Percentiles rank a stretch among this genome's conserved stretches.
Conservation (phyloP, 305 asterid genomes). For the Coffea humblotiana region DNA sequence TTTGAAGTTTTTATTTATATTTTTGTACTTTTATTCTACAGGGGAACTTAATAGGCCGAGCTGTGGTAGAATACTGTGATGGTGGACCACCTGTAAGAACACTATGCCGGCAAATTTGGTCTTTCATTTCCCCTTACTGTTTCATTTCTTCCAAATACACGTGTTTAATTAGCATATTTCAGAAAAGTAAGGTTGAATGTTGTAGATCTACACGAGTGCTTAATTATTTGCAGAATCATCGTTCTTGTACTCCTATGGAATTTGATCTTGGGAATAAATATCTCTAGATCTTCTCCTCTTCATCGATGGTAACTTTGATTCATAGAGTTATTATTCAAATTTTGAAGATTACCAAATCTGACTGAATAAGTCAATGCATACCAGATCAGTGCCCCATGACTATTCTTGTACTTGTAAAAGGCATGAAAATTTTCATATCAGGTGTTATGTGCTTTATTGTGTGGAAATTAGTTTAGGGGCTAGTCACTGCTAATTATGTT, state of each 20-base stretch:
- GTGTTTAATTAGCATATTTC: not conserved
- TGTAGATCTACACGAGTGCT: not conserved
- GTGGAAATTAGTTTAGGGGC: not conserved
- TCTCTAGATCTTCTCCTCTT: not conserved
- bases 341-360: not conserved
- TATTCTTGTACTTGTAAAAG: not conserved
- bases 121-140: not conserved
- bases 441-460: not conserved
- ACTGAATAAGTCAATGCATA: not conserved
- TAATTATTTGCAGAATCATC: too few relatives aligned
- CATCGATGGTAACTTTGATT: not conserved
- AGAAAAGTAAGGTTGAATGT: not conserved
- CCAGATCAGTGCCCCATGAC: not conserved
- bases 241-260: not conserved
- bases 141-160: conserved; percentile 1
- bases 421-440: not conserved
- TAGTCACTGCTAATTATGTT: not conserved
- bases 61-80: conserved; percentile 79
- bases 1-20: not conserved
- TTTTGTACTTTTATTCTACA: conserved; percentile 23
- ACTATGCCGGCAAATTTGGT: not conserved
- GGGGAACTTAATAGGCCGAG: conserved; percentile 96
- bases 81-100: conserved; percentile 89
- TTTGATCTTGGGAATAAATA: not conserved
- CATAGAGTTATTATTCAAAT: not conserved